phyloP scores from a whole-genome alignment of 2,329 filamentous ascomycete species.

The Colletotrichum musicola region DNA sequence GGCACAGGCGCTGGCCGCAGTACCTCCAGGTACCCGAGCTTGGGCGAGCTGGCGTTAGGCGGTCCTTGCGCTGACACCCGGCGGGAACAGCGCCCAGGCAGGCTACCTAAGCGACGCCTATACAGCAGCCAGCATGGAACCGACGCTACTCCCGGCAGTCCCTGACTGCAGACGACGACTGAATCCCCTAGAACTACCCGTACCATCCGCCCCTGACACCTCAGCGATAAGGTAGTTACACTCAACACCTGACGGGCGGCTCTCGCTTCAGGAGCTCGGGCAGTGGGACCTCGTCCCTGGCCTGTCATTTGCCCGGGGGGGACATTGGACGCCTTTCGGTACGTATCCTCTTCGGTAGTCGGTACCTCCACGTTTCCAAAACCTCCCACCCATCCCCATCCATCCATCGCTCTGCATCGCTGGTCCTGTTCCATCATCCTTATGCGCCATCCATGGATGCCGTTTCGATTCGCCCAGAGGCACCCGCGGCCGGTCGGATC shows the following conservation, averaged over 20 bases:
- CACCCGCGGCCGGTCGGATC: constrained; percentile 11
- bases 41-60: constrained; percentile 28
- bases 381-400: background rate
- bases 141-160: no score
- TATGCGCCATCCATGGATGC: constrained; percentile 10
- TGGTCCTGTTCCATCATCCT: constrained; percentile 30
- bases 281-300: constrained; percentile 5
- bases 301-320: constrained; percentile 28
- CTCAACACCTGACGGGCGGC: constrained; percentile 16
- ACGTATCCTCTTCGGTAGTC: constrained; percentile 16
- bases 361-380: constrained; percentile 16
- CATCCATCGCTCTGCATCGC: background rate
- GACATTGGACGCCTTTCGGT: constrained; percentile 2
- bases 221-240: constrained; percentile 21
- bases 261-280: constrained; percentile 34
- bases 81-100: background rate
- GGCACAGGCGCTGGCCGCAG: constrained; percentile 4
- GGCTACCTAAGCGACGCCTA: background rate
- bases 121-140: background rate
- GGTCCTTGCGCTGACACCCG: constrained; percentile 29
- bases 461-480: constrained; percentile 26
- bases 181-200: background rate
- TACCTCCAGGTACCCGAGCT: background rate
- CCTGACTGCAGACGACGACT: no score
- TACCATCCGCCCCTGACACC: constrained; percentile 6